phyloP scores from a whole-genome alignment of 2,329 filamentous ascomycete species.

The Blastomyces gilchristii region DNA sequence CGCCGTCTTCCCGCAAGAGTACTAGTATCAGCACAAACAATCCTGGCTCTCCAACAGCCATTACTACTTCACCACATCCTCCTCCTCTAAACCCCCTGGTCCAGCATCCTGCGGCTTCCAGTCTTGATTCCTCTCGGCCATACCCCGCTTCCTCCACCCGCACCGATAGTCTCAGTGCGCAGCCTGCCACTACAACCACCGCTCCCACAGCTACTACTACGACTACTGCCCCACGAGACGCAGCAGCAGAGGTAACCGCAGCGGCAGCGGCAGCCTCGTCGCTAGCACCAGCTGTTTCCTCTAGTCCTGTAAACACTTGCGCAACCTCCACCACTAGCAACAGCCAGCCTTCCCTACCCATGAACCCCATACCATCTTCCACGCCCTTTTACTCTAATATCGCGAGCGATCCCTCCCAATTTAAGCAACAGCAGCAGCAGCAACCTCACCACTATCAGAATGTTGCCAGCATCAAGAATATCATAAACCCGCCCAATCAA shows the following conservation, averaged over 20 bases:
- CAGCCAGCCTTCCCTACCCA: background rate
- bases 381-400: conserved; percentile 3
- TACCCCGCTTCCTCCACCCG: background rate
- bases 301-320: background rate
- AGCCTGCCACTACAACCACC: background rate
- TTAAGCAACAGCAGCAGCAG: conserved; percentile 21
- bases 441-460: conserved; percentile 49
- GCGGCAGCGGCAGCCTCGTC: background rate
- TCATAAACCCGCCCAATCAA: conserved; percentile 59
- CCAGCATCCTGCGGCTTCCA: conserved; percentile 9
- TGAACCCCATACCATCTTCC: background rate
- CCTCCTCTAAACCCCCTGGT: conserved; percentile 17
- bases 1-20: conserved; percentile 15
- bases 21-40: conserved; percentile 8
- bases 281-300: background rate
- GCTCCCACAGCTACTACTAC: background rate
- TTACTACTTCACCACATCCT: conserved; percentile 3
- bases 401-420: conserved; percentile 15
- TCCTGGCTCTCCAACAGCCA: conserved; percentile 15
- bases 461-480: conserved; percentile 69
- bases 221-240: background rate
- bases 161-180: background rate
- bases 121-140: background rate
- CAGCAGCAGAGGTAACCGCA: background rate
- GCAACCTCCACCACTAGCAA: background rate